A percentile compares a stretch with the other conserved stretches of the same genome.
Conservation (phyloP, 2,329 filamentous ascomycete genomes). For the Endoconidiophora laricicola region DNA sequence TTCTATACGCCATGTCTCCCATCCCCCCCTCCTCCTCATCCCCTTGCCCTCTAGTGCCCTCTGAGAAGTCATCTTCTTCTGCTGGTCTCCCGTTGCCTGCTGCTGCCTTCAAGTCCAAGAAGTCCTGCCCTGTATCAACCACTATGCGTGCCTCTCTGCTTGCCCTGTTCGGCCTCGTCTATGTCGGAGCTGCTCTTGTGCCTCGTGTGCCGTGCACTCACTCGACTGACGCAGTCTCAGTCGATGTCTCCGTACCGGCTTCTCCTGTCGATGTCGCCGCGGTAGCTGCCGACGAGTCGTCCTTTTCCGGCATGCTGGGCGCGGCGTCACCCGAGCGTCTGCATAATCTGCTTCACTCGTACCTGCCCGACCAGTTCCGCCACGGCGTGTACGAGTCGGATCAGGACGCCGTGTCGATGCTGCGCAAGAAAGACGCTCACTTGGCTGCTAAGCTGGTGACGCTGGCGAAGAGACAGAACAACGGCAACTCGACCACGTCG, state of each 20-base stretch:
- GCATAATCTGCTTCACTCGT: slow-evolving; percentile 48
- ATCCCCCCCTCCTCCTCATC: not conserved
- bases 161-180: slow-evolving; percentile 8
- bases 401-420: slow-evolving; percentile 42
- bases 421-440: slow-evolving; percentile 42
- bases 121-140: slow-evolving; percentile 2
- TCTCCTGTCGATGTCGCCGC: not conserved
- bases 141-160: slow-evolving; percentile 8
- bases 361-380: slow-evolving; percentile 45
- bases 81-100: slow-evolving; percentile 6
- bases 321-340: slow-evolving; percentile 42
- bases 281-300: not conserved
- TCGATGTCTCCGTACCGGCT: not conserved
- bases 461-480: slow-evolving; percentile 43
- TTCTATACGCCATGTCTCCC: not conserved
- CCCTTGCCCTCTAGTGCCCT: not conserved
- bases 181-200: slow-evolving; percentile 2
- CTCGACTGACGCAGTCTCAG: not conserved
- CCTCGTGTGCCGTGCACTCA: slow-evolving; percentile 2
- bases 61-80: slow-evolving; percentile 8
- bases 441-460: slow-evolving; percentile 47
- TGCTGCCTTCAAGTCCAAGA: slow-evolving; percentile 1
- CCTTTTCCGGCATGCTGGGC: slow-evolving; percentile 25
- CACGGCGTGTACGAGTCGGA: slow-evolving; percentile 53
- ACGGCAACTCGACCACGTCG: slow-evolving; percentile 17